These are phyloP conservation scores for Rhizophora mangle DNA, from an alignment of 345 rosid genomes.

Conservation along the genomic window DNA sequence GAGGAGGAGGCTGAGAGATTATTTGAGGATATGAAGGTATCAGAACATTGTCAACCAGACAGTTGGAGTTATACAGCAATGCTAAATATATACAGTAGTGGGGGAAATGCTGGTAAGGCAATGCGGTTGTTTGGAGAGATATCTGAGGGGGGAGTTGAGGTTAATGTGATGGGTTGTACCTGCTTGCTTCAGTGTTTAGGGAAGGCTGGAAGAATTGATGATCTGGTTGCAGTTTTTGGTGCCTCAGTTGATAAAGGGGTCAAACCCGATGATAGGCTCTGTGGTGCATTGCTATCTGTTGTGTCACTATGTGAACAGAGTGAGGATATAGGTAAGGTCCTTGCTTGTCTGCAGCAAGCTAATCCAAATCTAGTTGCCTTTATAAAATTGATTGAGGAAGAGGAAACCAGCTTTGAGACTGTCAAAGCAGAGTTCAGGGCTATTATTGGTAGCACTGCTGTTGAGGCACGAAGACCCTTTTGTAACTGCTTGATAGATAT, in stretches of 20 bases:
- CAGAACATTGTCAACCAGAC: slow-evolving; percentile 56
- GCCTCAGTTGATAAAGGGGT: slow-evolving; percentile 51
- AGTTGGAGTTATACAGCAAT: slow-evolving; percentile 85
- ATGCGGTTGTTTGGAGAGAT: slow-evolving; percentile 67
- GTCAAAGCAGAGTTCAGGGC: slow-evolving; percentile 60
- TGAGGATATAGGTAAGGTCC: slow-evolving; percentile 55
- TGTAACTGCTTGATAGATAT: slow-evolving; percentile 90
- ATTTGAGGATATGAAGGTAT: slow-evolving; percentile 75
- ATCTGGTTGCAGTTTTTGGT: slow-evolving; percentile 57
- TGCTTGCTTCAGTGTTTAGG: slow-evolving; percentile 84
- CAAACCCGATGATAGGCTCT: slow-evolving; percentile 75
- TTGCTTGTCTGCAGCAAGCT: slow-evolving; percentile 59
- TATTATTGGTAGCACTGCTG: slow-evolving; percentile 48
- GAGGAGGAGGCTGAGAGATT: slow-evolving; percentile 80
- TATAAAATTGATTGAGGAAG: slow-evolving; percentile 48
- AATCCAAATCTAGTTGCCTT: slow-evolving; percentile 60
- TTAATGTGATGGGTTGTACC: slow-evolving; percentile 90
- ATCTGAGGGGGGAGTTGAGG: slow-evolving; percentile 45
- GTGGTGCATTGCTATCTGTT: slow-evolving; percentile 82
- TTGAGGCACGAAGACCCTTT: slow-evolving; percentile 79
- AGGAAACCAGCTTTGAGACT: slow-evolving; percentile 39
- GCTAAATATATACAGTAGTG: slow-evolving; percentile 78
- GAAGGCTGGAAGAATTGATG: slow-evolving; percentile 62
- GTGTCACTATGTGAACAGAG: slow-evolving; percentile 56
- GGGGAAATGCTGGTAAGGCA: slow-evolving; percentile 67